Evolutionary conservation across 2,329 filamentous ascomycete genomes (phyloP).

Genomic region (Ramularia endophylla): DNA sequence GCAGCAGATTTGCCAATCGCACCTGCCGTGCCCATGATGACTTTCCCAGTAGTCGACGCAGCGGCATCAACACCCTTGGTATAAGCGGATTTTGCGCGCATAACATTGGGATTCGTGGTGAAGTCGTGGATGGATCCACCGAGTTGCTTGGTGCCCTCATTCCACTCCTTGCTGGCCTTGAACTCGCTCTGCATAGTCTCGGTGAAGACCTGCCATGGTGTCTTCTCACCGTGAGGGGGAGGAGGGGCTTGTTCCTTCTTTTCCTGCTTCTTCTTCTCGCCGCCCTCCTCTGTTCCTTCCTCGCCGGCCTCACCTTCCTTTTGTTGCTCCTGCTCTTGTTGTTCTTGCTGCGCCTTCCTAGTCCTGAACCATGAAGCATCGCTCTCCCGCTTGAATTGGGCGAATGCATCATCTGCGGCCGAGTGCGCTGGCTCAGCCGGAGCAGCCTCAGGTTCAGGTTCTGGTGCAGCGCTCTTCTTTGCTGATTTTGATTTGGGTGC

Average conservation of each 20-base stretch:
- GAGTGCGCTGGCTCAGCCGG: constrained; percentile 20
- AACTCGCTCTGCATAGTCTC: constrained; percentile 94
- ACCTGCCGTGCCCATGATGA: constrained; percentile 77
- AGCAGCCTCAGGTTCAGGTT: constrained; percentile 27
- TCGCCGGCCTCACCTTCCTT: constrained; percentile 29
- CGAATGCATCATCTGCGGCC: constrained; percentile 32
- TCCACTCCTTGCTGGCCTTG: constrained; percentile 97
- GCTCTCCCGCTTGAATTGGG: constrained; percentile 30
- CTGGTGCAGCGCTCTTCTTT: constrained; percentile 28
- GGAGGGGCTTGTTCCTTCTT: constrained; percentile 69
- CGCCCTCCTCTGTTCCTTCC: constrained; percentile 40
- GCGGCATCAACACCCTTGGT: constrained; percentile 80
- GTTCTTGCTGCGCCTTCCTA: constrained; percentile 28
- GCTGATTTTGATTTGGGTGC: constrained; percentile 34
- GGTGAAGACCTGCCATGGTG: constrained; percentile 97
- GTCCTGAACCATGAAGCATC: constrained; percentile 38
- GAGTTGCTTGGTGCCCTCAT: constrained; percentile 94
- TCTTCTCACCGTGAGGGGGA: constrained; percentile 97
- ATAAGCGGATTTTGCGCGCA: constrained; percentile 79
- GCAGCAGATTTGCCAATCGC: constrained; percentile 84
- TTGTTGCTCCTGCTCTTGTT: constrained; percentile 39
- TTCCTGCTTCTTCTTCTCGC: constrained; percentile 50
- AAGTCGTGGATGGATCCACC: constrained; percentile 86
- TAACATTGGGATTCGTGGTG: constrained; percentile 84
- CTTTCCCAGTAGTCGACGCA: constrained; percentile 68